A percentile compares a stretch with the other conserved stretches of the same genome.
phyloP scores from a whole-genome alignment of 306 rosid genomes.

The Begonia masoniana region DNA sequence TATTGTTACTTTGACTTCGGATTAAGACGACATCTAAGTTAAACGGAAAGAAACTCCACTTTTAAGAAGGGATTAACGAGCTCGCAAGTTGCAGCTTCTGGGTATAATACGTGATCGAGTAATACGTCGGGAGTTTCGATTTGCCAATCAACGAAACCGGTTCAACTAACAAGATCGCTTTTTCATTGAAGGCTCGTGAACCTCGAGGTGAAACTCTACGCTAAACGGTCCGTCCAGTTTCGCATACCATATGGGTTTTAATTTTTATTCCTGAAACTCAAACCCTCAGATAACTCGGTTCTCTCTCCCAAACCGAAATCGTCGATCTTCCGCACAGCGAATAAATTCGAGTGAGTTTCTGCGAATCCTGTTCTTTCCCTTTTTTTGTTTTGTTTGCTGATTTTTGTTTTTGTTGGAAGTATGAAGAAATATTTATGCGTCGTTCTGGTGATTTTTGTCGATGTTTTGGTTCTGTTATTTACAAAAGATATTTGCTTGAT shows the following conservation, averaged over 20 bases:
- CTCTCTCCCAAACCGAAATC: slow-evolving; percentile 11
- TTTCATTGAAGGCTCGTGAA: background rate
- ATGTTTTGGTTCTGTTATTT: slow-evolving; percentile 1
- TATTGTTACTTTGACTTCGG: no score
- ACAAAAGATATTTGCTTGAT: slow-evolving; percentile 7
- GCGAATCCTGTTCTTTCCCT: slow-evolving; percentile 3
- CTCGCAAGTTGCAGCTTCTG: no score
- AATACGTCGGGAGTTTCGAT: no score
- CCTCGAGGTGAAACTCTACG: slow-evolving; percentile 14
- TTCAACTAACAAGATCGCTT: slow-evolving; percentile 1
- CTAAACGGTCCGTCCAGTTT: slow-evolving; percentile 61
- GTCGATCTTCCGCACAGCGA: slow-evolving; percentile 4
- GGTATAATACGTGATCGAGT: no score
- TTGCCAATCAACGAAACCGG: slow-evolving; percentile 18
- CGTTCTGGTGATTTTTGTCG: slow-evolving; percentile 2
- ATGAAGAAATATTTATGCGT: background rate
- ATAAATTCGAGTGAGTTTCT: slow-evolving; percentile 35
- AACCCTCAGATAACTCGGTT: slow-evolving; percentile 44
- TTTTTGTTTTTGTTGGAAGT: background rate
- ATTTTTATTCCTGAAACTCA: slow-evolving; percentile 6
- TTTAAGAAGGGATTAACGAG: no score
- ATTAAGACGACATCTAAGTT: no score
- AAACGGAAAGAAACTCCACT: no score
- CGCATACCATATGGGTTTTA: slow-evolving; percentile 20
- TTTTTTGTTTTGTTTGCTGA: background rate